Evolutionary conservation across 805 yeast genomes (phyloP), one percentile per base, ranked within the genome.

Genomic region (Lipomyces yamadae): DNA sequence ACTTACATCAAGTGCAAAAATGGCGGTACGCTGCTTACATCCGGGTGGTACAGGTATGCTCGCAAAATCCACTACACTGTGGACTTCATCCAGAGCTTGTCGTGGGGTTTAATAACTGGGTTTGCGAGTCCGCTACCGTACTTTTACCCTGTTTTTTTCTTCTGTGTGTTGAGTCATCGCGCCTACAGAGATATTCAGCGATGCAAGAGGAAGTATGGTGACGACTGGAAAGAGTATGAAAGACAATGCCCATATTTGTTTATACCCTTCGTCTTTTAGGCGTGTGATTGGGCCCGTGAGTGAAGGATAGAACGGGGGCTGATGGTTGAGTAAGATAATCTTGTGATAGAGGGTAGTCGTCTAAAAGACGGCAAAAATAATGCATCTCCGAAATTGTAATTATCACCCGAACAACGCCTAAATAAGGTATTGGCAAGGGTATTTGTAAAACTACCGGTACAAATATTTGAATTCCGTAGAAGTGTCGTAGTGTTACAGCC

Each of bases 31-130:
- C 84, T 95, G 76, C 84, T 95, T 72, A 88, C 93, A 62, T 97
- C 92, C 76, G 99, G 99, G 54, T 94, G 98, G 97, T 89, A 88
- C 81, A 88, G 84, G 70, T 91, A 88, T 74, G 98, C 98, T 15
- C 88, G 98, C 81, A 95, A 95, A 80, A 87, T 88, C 70, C 96
- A 93, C 80, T 95, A 95, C 83, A 92, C 98, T 48, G 97, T 97
- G 30, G 99, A 95, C 78, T 92, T 88, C 84, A 81, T 85, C 59
- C 97, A 92, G 81, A 85, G 96, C 60, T 81, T 91, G 73, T 84
- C 95, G 57, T 95, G 99, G 99, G 97, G 94, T 4, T 83, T 95
- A 68, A 84, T 88, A 69, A 92, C 97, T 78, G 99, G 99, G 0
- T 87, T 88, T 78, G 83, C 82, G 39, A 90, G 97, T 2, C 90